Base-by-base conservation (phyloP, 768 basidiomycete genomes). In the Gelatoporia subvermispora region DNA sequence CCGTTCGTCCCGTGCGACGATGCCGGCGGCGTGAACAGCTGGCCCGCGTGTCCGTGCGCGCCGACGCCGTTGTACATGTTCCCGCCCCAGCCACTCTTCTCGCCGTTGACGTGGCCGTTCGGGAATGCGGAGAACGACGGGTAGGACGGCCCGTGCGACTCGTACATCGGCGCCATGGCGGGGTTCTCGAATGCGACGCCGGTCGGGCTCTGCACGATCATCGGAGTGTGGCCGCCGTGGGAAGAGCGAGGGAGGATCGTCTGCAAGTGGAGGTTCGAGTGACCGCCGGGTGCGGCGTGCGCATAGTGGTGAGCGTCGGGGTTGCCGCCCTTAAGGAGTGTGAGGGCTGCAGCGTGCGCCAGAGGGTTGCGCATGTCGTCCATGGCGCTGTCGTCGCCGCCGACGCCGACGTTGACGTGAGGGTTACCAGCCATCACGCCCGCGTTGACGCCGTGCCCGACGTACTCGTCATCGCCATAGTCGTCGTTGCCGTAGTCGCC, bases 141-240 rank as follows among this genome's bases (percentile, higher is more conserved):
- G 28, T 31, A 31, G 28, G 28, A 31, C 7, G 28, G 28, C 13
- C 28, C 28, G 46, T 65, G 63, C 39, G 72, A 65, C 46, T 75
- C 74, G 50, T 75, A 75, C 24, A 71, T 54, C 11, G 68, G 57
- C 44, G 73, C 61, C 68, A 78, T 74, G 2, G 72, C 72, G 2
- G 79, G 78, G 49, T 79, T 79, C 58, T 80, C 79, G 47, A 68
- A 79, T 3, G 74, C 73, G 50, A 73, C 72, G 1, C 65, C 56
- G 8, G 69, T 62, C 3, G 70, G 65, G 41, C 64, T 68, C 62
- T 72, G 67, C 34, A 72, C 77, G 50, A 80, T 71, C 55, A 74
- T 67, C 8, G 78, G 77, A 23, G 62, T 59, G 38, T 71, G 68
- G 17, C 55, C 39, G 52, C 55, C 50, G 35, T 48, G 43, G 16